Evolutionary conservation across 2,329 filamentous ascomycete species (phyloP).

Genomic region (Colletotrichum falcatum): DNA sequence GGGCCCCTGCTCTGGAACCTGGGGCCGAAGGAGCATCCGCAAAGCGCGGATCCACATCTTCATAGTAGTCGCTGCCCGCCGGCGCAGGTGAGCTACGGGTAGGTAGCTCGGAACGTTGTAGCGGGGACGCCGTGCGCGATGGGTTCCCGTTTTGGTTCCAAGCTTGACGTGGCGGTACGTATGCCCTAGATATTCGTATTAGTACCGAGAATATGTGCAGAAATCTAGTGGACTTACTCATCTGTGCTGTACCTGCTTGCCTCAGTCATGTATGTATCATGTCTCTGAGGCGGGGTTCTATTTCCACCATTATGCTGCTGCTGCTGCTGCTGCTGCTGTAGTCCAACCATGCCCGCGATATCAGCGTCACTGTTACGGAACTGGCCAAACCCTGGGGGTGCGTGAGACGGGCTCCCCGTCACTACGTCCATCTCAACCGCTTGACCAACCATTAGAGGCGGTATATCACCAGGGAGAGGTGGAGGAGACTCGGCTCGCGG

Average conservation of each 20-base stretch:
- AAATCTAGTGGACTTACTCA: constrained; percentile 68
- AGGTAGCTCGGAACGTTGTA: constrained; percentile 54
- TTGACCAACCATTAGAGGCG: constrained; percentile 64
- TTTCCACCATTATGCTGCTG: constrained; percentile 44
- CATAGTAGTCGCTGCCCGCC: constrained; percentile 76
- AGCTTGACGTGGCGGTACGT: constrained; percentile 66
- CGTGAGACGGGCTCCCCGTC: constrained; percentile 63
- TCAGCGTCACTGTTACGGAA: constrained; percentile 76
- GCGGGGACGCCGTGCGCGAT: constrained; percentile 60
- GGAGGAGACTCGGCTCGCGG: constrained; percentile 74
- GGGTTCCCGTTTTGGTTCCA: constrained; percentile 64
- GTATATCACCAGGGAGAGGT: constrained; percentile 63
- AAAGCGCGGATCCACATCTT: constrained; percentile 93
- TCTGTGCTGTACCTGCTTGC: constrained; percentile 79
- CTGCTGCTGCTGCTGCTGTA: constrained; percentile 64
- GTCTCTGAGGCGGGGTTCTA: constrained; percentile 50
- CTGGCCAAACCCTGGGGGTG: constrained; percentile 57
- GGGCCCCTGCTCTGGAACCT: constrained; percentile 42
- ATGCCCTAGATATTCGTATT: constrained; percentile 60
- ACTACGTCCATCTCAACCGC: constrained; percentile 85
- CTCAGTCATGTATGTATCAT: constrained; percentile 70
- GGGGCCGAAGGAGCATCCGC: constrained; percentile 51
- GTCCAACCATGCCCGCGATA: constrained; percentile 78
- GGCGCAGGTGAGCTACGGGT: constrained; percentile 51
- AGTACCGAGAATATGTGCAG: constrained; percentile 42